Evolutionary conservation across 768 basidiomycete species (phyloP).

Genomic region (Tricholoma sp.): DNA sequence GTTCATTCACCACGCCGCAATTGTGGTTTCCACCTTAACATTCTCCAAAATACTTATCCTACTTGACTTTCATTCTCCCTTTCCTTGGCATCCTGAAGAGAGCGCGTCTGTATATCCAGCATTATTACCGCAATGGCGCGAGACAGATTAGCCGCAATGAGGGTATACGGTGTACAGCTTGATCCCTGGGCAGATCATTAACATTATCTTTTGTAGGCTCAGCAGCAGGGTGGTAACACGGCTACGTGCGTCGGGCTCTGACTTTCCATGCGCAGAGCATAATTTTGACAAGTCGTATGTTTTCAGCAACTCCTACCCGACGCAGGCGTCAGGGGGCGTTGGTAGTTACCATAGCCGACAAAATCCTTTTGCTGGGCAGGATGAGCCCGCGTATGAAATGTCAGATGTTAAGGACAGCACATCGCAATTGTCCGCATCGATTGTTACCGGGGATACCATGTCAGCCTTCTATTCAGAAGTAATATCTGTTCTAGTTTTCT

Average conservation of each 20-base stretch:
- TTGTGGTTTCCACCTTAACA: constrained; percentile 1
- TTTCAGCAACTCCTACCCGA: constrained; percentile 57
- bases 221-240: constrained; percentile 56
- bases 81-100: constrained; percentile 10
- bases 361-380: constrained; percentile 69
- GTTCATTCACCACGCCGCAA: background rate
- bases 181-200: constrained; percentile 4
- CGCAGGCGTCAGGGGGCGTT: constrained; percentile 53
- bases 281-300: constrained; percentile 9
- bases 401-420: constrained; percentile 58
- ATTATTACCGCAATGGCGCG: constrained; percentile 58
- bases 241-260: constrained; percentile 35
- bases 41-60: constrained; percentile 7
- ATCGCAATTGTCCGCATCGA: constrained; percentile 37
- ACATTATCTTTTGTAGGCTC: constrained; percentile 42
- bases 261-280: constrained; percentile 1
- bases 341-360: constrained; percentile 43
- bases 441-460: constrained; percentile 50
- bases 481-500: constrained; percentile 12
- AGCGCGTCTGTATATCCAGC: constrained; percentile 16
- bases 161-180: constrained; percentile 41
- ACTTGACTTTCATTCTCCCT: background rate
- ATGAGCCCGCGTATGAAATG: constrained; percentile 67
- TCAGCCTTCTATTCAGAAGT: constrained; percentile 72
- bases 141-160: constrained; percentile 87